A percentile compares a stretch with the other conserved stretches of the same genome.
phyloP scores from a whole-genome alignment of 768 basidiomycete species.

The Daedaleopsis nitida region DNA sequence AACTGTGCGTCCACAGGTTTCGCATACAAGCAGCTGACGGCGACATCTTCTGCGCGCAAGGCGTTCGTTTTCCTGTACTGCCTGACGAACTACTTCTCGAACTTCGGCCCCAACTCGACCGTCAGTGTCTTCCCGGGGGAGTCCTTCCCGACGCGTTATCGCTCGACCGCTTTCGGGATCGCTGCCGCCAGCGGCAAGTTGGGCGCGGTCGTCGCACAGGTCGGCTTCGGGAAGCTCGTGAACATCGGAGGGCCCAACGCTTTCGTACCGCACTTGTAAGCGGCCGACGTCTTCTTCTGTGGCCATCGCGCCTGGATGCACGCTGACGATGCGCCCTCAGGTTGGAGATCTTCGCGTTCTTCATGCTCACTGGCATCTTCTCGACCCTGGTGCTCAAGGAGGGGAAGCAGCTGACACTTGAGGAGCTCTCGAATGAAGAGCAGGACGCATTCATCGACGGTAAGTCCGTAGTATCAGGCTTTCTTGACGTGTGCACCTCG shows the following conservation, averaged over 20 bases:
- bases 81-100: slow-evolving; percentile 86
- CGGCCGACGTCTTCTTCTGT: slow-evolving; percentile 26
- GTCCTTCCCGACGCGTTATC: slow-evolving; percentile 85
- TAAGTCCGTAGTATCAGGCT: not conserved
- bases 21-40: slow-evolving; percentile 58
- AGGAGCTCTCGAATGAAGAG: slow-evolving; percentile 73
- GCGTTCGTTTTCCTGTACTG: slow-evolving; percentile 85
- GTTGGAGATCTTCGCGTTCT: slow-evolving; percentile 79
- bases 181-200: slow-evolving; percentile 82
- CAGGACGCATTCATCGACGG: slow-evolving; percentile 59
- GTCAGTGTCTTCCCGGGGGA: slow-evolving; percentile 85
- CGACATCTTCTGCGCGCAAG: slow-evolving; percentile 42
- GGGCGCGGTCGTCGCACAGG: slow-evolving; percentile 80
- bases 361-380: slow-evolving; percentile 85
- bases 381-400: slow-evolving; percentile 82
- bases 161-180: slow-evolving; percentile 84
- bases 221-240: slow-evolving; percentile 69
- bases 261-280: slow-evolving; percentile 69
- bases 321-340: slow-evolving; percentile 32
- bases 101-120: slow-evolving; percentile 82
- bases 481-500: too few species aligned
- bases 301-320: too few species aligned
- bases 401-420: slow-evolving; percentile 66
- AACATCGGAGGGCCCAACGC: slow-evolving; percentile 66
- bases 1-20: slow-evolving; percentile 48